Evolutionary conservation across 768 basidiomycete genomes (phyloP), one percentile per base, ranked within the genome.

Genomic region (Suillus brevipes): DNA sequence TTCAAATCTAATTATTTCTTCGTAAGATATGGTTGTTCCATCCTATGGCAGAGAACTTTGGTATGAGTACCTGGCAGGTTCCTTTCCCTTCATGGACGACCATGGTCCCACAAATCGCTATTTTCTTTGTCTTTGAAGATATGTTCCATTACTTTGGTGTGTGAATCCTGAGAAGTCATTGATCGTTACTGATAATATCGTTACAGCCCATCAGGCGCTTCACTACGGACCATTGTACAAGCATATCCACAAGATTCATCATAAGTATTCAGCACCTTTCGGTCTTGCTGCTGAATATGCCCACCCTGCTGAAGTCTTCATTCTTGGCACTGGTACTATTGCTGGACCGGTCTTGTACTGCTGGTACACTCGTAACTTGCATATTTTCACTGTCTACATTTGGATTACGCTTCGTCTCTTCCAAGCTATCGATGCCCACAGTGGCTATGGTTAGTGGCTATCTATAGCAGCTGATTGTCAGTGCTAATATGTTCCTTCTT

Each of bases 261-360:
- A 99, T 86, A 94, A 95, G 73, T 97, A 94, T 78, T 91, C 91
- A 10, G 97, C 97, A 20, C 97, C 97, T 0, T 97, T 99, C 73
- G 97, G 97, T 66, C 87, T 99, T 37, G 96, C 94, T 2, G 97
- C 97, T 3, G 97, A 99, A 77, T 99, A 98, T 74, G 96, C 97
- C 1, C 97, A 99, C 78, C 97, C 97, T 0, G 88, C 94, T 13
- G 97, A 99, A 77, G 92, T 97, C 61, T 87, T 97, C 75, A 95
- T 98, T 70, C 89, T 99, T 61, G 96, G 95, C 31, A 86, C 88
- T 20, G 97, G 97, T 40, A 97, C 97, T 4, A 88, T 99, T 68
- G 82, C 84, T 38, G 95, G 95, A 3, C 97, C 97, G 3, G 78
- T 98, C 50, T 80, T 97, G 62, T 97, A 91, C 81, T 93, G 90